phyloP scores from a whole-genome alignment of 805 yeast species.

The Komagataella mondaviorum region DNA sequence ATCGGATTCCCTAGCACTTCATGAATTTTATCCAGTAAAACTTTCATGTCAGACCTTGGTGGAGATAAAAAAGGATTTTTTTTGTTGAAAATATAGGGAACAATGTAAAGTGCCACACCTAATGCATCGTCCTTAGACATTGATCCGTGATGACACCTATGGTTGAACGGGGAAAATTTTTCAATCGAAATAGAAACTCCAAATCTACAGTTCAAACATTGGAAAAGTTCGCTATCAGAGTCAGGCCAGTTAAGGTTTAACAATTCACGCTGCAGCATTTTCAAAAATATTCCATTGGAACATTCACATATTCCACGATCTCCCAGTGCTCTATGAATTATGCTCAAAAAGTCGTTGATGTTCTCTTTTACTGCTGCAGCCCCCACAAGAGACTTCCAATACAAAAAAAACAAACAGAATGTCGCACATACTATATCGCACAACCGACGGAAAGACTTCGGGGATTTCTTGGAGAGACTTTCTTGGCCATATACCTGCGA shows the following conservation, averaged over 20 bases:
- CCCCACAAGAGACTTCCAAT: slow-evolving; percentile 11
- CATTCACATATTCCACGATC: slow-evolving; percentile 52
- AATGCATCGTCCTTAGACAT: slow-evolving; percentile 25
- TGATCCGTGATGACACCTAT: slow-evolving; percentile 28
- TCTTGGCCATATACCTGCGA: slow-evolving; percentile 22
- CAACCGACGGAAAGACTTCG: slow-evolving; percentile 26
- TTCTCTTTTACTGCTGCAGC: background rate
- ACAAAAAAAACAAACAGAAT: slow-evolving; percentile 22
- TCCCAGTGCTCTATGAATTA: slow-evolving; percentile 69
- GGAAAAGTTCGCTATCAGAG: slow-evolving; percentile 61
- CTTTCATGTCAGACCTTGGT: slow-evolving; percentile 61
- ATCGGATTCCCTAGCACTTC: slow-evolving; percentile 63
- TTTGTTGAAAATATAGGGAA: slow-evolving; percentile 39
- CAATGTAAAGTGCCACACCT: slow-evolving; percentile 26
- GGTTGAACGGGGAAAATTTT: slow-evolving; percentile 52
- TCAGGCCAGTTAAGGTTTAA: slow-evolving; percentile 25
- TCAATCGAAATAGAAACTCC: slow-evolving; percentile 53
- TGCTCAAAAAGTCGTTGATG: slow-evolving; percentile 33
- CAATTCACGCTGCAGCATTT: slow-evolving; percentile 41
- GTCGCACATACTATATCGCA: slow-evolving; percentile 29
- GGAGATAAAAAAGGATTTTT: slow-evolving; percentile 45
- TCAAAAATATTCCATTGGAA: slow-evolving; percentile 47
- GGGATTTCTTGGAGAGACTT: slow-evolving; percentile 28
- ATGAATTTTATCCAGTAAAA: slow-evolving; percentile 55
- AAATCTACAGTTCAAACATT: slow-evolving; percentile 66